phyloP scores from a whole-genome alignment of 257 asterid genomes.

The Scutellaria baicalensis region DNA sequence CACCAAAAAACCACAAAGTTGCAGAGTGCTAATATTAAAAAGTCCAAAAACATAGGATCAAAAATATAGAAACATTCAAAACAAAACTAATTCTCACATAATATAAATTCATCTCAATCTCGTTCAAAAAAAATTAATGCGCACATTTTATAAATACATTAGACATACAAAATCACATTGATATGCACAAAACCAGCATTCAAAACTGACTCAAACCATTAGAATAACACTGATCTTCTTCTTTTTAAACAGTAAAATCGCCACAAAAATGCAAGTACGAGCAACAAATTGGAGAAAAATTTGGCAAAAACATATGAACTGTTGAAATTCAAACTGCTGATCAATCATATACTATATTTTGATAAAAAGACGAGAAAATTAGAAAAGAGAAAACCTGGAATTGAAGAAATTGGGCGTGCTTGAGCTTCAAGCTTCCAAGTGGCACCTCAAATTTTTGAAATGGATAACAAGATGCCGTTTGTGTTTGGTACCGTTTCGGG shows the following conservation, averaged over 20 bases:
- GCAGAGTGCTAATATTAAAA: too few species aligned
- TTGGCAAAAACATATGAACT: neutral
- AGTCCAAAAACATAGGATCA: neutral
- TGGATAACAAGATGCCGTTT: conserved; percentile 3
- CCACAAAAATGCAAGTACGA: neutral
- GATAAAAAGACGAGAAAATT: neutral
- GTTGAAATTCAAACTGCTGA: neutral
- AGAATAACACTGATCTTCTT: neutral
- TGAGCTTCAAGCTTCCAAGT: neutral
- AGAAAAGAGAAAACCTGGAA: neutral
- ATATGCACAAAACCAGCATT: neutral
- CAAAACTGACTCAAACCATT: neutral
- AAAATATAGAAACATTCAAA: neutral
- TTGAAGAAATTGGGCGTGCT: neutral
- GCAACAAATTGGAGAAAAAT: neutral
- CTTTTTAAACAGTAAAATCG: neutral
- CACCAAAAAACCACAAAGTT: too few species aligned
- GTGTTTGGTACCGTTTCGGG: neutral
- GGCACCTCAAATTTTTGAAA: conserved; percentile 17
- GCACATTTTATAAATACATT: neutral
- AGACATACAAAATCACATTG: neutral
- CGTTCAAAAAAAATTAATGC: neutral
- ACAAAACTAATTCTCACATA: neutral
- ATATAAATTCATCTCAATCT: neutral
- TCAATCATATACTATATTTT: neutral